Base-by-base conservation (phyloP, 805 yeast species). In the Candida vaughaniae region DNA sequence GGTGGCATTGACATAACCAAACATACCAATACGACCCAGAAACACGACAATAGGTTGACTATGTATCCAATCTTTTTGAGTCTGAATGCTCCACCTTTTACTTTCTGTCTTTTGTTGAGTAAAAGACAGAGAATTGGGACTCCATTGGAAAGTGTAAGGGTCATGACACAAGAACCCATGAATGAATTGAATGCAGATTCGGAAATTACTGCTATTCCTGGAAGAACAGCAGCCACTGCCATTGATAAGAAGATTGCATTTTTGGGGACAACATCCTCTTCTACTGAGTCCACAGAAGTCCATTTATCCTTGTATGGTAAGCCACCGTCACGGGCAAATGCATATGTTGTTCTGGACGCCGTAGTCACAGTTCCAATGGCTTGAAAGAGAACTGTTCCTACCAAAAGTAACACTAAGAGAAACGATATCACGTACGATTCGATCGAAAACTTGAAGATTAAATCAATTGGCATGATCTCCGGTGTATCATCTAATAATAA, bases 271-370 rank as follows among this genome's bases (percentile, higher is more conserved):
- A 69, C 72, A 29, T 77, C 77, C 37, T 73, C 69, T 38, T 75
- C 76, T 5, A 62, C 57, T 1, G 74, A 65, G 47, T 81, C 82
- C 28, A 86, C 85, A 48, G 73, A 72, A 3, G 78, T 73, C 88
- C 90, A 85, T 11, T 74, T 48, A 9, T 73, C 66, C 38, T 77
- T 73, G 48, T 67, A 75, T 2, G 95, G 95, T 29, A 86, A 59
- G 0, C 89, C 95, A 25, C 81, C 85, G 56, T 86, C 95, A 62
- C 95, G 74, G 35, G 91, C 87, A 62, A 86, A 80, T 17, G 87
- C 83, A 55, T 77, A 85, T 0, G 88, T 85, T n/a, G 82, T 75
- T 70, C 95, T 74, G 3, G 93, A 84, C 2, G 89, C 85, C 0
- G 95, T 82, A 1, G 93, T 85, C 23, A 84, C 68, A 1, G 91